Evolutionary conservation across 345 rosid genomes (phyloP).

Genomic region (Euphorbia peplus): DNA sequence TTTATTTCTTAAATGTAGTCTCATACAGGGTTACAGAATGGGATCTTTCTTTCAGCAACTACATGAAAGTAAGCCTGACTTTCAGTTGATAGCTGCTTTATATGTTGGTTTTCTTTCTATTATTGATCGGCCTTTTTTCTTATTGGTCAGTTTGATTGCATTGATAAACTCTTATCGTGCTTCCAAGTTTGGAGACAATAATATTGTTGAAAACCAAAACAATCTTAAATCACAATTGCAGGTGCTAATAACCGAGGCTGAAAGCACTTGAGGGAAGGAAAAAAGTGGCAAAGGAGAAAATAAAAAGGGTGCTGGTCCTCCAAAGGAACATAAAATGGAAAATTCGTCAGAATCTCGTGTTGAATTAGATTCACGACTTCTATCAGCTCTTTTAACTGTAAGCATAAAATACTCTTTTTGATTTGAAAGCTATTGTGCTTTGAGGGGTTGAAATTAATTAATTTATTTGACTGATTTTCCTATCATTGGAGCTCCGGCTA

Average conservation of each 20-base stretch:
- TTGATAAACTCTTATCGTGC: not conserved
- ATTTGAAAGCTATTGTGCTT: not conserved
- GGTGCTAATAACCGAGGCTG: conserved; percentile 69
- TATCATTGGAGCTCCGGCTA: not conserved
- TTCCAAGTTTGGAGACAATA: not conserved
- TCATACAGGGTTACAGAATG: no score
- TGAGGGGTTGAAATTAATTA: no score
- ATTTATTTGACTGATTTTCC: not conserved
- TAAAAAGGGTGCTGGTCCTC: conserved; percentile 25
- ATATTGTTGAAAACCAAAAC: conserved; percentile 9
- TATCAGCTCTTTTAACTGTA: conserved; percentile 84
- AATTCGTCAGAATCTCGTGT: conserved; percentile 52
- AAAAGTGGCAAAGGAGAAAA: conserved; percentile 26
- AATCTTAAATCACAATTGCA: conserved; percentile 31
- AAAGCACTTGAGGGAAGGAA: conserved; percentile 31
- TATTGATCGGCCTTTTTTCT: not conserved
- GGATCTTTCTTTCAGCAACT: no score
- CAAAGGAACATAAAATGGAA: conserved; percentile 39
- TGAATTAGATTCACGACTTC: conserved; percentile 90
- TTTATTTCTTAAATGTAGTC: no score
- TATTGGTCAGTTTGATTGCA: not conserved
- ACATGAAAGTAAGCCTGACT: no score
- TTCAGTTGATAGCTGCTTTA: no score
- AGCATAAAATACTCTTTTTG: conserved; percentile 21
- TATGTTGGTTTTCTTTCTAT: not conserved